These are phyloP conservation scores for Ascocoryne sarcoides DNA, from an alignment of 2,329 filamentous ascomycete genomes.

Conservation along the genomic window DNA sequence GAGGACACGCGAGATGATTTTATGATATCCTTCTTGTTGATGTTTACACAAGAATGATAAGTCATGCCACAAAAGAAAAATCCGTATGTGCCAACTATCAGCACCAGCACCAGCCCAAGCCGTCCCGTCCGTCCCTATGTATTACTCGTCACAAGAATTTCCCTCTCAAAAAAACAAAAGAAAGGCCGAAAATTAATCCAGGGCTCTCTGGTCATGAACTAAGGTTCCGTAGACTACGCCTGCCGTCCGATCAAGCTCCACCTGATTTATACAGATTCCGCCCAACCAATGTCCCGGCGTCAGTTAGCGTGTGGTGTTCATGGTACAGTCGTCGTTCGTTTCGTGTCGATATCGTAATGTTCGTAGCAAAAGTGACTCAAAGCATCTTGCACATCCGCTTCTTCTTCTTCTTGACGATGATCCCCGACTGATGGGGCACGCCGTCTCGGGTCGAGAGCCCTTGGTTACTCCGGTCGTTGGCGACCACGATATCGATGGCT, in stretches of 20 bases:
- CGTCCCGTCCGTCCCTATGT: too few relatives aligned
- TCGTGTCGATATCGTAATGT: conserved; percentile 26
- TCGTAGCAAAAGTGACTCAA: conserved; percentile 33
- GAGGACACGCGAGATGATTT: conserved; percentile 7
- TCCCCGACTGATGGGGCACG: conserved; percentile 24
- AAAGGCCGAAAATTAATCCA: conserved; percentile 9
- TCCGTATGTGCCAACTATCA: conserved; percentile 15
- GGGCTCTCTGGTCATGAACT: too few relatives aligned
- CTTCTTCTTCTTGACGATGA: conserved; percentile 56
- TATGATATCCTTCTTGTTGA: conserved; percentile 42
- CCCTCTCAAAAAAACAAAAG: conserved; percentile 8
- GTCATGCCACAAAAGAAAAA: conserved; percentile 28
- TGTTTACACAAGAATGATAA: conserved; percentile 32
- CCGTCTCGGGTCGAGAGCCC: conserved; percentile 4
- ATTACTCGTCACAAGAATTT: conserved; percentile 19
- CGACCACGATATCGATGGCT: conserved; percentile 83
- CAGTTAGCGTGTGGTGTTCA: conserved; percentile 24
- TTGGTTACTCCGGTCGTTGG: conserved; percentile 60
- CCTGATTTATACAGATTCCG: conserved; percentile 15
- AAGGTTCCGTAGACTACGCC: too few relatives aligned
- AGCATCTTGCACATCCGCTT: conserved; percentile 76
- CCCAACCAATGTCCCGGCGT: conserved; percentile 12
- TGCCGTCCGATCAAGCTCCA: conserved; percentile 12
- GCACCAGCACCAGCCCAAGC: too few relatives aligned
- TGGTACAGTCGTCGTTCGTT: conserved; percentile 6